Conservation (phyloP, 139 green algal genomes). For the Zygnema circumcarinatum region DNA sequence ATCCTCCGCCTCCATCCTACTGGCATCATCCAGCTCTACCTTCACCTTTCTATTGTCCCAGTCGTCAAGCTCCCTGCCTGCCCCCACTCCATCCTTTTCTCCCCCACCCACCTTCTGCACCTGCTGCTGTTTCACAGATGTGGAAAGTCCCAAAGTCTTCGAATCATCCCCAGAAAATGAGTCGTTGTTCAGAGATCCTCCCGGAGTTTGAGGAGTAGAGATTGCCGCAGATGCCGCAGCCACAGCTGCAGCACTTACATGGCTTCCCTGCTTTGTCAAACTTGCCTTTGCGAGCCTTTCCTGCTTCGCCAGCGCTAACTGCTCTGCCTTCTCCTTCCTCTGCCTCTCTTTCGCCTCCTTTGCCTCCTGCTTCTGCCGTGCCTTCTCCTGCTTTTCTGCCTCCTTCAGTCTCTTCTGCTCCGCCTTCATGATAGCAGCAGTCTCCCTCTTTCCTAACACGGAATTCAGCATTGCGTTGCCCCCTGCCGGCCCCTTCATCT, state of each 20-base stretch:
- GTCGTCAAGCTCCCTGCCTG: background rate
- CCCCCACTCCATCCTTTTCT: background rate
- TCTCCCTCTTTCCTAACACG: background rate
- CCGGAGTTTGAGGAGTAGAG: background rate
- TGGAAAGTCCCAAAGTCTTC: background rate
- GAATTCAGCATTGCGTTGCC: background rate
- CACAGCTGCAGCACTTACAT: background rate
- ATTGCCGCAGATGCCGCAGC: background rate
- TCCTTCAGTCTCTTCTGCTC: background rate
- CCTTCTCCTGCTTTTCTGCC: constrained; percentile 21
- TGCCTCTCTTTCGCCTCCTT: constrained; percentile 4
- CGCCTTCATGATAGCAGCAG: constrained; percentile 19
- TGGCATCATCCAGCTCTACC: background rate
- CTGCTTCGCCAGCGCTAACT: constrained; percentile 1
- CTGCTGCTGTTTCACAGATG: background rate
- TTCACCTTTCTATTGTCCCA: background rate
- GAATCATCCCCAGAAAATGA: background rate
- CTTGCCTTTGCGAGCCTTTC: background rate
- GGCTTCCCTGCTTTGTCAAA: background rate
- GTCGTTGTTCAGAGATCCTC: background rate
- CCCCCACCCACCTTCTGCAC: background rate
- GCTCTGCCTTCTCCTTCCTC: background rate
- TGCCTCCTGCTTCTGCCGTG: constrained; percentile 19
- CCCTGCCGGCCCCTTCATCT: background rate
- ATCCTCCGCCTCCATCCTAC: background rate